A percentile compares a stretch with the other conserved stretches of the same genome.
Conservation (phyloP, 2,329 filamentous ascomycete species). For the Fusarium phyllophilum region DNA sequence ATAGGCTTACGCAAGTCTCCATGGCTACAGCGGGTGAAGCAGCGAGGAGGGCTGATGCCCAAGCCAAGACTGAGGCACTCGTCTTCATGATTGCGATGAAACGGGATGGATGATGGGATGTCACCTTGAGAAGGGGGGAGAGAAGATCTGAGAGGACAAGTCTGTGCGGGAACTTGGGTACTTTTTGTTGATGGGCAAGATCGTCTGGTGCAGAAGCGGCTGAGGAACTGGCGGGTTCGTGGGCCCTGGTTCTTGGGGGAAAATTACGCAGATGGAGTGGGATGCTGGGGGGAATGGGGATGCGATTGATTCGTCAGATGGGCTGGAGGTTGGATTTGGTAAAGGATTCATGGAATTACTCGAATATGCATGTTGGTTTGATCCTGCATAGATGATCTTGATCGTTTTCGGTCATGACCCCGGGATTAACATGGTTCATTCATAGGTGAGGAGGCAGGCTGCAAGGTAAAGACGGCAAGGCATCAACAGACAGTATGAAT, state of each 20-base stretch:
- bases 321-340: background rate
- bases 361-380: background rate
- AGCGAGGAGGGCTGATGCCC: background rate
- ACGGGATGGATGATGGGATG: background rate
- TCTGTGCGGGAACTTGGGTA: conserved; percentile 5
- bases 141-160: conserved; percentile 7
- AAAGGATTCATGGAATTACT: background rate
- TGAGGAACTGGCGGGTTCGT: no score
- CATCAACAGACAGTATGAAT: background rate
- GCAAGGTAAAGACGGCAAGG: background rate
- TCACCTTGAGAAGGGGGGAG: background rate
- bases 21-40: background rate
- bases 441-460: background rate
- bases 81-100: conserved; percentile 9
- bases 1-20: conserved; percentile 6
- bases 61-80: conserved; percentile 7
- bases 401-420: background rate
- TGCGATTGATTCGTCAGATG: background rate
- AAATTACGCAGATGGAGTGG: conserved; percentile 7
- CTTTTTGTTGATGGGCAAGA: conserved; percentile 13
- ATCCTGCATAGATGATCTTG: background rate
- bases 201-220: background rate
- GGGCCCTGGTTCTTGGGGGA: background rate
- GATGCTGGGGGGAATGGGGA: background rate
- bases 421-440: background rate